Evolutionary conservation across 345 rosid genomes (phyloP).

Genomic region (Populus tremula): DNA sequence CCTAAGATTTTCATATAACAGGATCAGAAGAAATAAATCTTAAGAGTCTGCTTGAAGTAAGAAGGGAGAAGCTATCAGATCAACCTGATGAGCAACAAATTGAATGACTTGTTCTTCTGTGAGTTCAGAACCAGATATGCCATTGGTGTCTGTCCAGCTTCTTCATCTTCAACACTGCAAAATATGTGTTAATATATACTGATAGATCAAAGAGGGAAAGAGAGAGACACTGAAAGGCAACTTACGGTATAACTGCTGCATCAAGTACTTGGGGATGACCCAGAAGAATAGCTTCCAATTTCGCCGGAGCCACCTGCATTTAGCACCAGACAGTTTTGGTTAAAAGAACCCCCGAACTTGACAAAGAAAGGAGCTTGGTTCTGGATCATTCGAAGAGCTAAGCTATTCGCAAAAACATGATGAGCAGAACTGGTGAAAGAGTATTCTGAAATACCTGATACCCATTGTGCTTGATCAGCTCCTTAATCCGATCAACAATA

Average conservation of each 20-base stretch:
- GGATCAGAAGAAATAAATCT: background rate
- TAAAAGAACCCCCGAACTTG: background rate
- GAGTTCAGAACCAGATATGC: conserved; percentile 49
- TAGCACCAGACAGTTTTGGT: background rate
- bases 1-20: conserved; percentile 30
- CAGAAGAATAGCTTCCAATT: conserved; percentile 56
- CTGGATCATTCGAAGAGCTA: background rate
- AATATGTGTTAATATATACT: background rate
- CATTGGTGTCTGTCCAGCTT: conserved; percentile 65
- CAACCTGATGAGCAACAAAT: conserved; percentile 57
- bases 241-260: conserved; percentile 62
- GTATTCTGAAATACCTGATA: conserved; percentile 40
- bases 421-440: background rate
- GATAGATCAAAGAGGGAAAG: background rate
- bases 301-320: conserved; percentile 65
- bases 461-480: conserved; percentile 69
- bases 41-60: background rate
- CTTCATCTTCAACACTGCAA: conserved; percentile 58
- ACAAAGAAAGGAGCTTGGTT: background rate
- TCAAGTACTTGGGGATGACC: conserved; percentile 50
- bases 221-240: conserved; percentile 6
- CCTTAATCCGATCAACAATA: conserved; percentile 62
- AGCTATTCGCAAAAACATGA: background rate
- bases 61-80: background rate
- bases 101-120: conserved; percentile 50